Evolutionary conservation across 2,329 filamentous ascomycete genomes (phyloP).

Genomic region (Rhinocladiella mackenziei): DNA sequence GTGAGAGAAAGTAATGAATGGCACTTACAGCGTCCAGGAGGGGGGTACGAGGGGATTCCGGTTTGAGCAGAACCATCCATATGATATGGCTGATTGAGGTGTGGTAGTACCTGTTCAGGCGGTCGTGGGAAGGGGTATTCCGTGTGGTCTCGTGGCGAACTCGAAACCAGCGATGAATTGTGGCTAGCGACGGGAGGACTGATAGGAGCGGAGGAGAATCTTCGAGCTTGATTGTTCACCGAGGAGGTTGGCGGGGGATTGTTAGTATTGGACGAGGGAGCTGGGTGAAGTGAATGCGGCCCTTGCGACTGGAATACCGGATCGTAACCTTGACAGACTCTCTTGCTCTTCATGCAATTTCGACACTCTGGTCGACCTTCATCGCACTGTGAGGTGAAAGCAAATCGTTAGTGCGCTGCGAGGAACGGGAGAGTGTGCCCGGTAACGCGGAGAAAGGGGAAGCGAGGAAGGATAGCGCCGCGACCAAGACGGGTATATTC

Average conservation of each 20-base stretch:
- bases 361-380: conserved; percentile 86
- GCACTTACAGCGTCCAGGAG: conserved; percentile 23
- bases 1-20: too few relatives aligned
- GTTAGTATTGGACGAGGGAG: conserved; percentile 48
- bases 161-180: conserved; percentile 18
- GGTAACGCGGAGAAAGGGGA: conserved; percentile 5
- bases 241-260: conserved; percentile 36
- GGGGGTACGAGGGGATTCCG: conserved; percentile 19
- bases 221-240: conserved; percentile 9
- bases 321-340: conserved; percentile 65
- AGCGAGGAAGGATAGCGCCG: conserved; percentile 13
- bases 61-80: conserved; percentile 23
- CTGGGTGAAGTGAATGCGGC: conserved; percentile 38
- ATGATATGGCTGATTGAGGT: conserved; percentile 28
- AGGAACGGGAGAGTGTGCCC: conserved; percentile 1
- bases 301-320: conserved; percentile 67
- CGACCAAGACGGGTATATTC: conserved; percentile 2
- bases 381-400: conserved; percentile 67
- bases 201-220: conserved; percentile 17
- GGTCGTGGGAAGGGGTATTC: conserved; percentile 25
- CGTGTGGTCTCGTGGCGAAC: conserved; percentile 24
- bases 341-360: conserved; percentile 65
- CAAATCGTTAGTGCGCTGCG: conserved; percentile 14
- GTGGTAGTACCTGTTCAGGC: conserved; percentile 25
- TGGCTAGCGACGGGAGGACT: conserved; percentile 21